Conservation (phyloP, 1,284 basidiomycete species). For the Microbotryum intermedium region DNA sequence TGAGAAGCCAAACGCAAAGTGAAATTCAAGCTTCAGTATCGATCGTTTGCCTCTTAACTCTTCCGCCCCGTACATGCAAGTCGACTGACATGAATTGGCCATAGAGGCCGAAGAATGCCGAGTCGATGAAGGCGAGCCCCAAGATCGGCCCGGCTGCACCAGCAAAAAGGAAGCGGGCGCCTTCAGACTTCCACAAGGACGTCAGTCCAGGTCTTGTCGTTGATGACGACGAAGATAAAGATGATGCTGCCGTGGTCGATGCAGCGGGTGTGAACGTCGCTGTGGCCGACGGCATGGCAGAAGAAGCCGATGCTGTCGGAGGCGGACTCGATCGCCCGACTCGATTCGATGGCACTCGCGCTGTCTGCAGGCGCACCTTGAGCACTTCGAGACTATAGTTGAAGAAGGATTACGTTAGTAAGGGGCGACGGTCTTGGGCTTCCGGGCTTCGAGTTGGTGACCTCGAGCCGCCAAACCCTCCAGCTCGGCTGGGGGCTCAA, state of each 20-base stretch:
- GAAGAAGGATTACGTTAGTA: background rate
- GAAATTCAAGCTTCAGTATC: too few species aligned
- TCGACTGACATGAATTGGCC: constrained; percentile 33
- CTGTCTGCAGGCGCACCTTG: constrained; percentile 35
- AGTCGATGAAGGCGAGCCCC: constrained; percentile 36
- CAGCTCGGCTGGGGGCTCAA: background rate
- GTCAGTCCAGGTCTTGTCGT: constrained; percentile 18
- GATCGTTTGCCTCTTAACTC: background rate
- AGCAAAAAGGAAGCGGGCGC: constrained; percentile 33
- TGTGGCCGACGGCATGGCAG: constrained; percentile 8
- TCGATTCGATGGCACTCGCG: constrained; percentile 10
- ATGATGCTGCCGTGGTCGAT: constrained; percentile 7
- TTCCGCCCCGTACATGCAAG: constrained; percentile 1
- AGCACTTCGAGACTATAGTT: constrained; percentile 14
- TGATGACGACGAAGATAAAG: constrained; percentile 2
- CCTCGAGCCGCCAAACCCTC: too few species aligned
- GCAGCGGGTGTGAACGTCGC: constrained; percentile 9
- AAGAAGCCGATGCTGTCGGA: constrained; percentile 8
- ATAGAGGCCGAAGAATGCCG: constrained; percentile 35
- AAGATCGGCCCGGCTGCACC: constrained; percentile 36
- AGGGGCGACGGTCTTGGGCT: background rate
- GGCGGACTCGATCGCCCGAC: constrained; percentile 9
- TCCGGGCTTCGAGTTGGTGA: background rate
- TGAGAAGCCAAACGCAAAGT: too few species aligned
- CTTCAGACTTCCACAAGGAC: constrained; percentile 32